Evolutionary conservation across 352 stramenopile genomes (phyloP).

Genomic region (Phytophthora gonapodyides): DNA sequence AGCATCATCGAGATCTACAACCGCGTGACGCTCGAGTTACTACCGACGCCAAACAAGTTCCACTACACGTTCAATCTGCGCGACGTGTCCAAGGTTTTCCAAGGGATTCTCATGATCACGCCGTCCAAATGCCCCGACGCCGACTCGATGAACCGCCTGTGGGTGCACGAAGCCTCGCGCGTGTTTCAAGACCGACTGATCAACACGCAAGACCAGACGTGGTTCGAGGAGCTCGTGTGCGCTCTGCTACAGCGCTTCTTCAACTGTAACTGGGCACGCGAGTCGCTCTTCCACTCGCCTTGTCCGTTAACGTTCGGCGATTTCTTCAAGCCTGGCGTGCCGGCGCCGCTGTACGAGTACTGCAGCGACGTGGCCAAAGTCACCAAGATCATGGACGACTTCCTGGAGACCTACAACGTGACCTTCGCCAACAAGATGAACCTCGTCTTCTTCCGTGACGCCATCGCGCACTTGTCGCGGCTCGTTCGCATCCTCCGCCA

Average conservation of each 20-base stretch:
- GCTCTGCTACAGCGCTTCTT: conserved; percentile 82
- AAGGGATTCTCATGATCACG: conserved; percentile 95
- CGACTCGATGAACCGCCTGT: conserved; percentile 90
- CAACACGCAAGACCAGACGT: conserved; percentile 83
- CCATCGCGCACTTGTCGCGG: conserved; percentile 88
- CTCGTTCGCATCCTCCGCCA: conserved; percentile 92
- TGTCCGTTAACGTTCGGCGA: conserved; percentile 93
- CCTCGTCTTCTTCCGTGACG: conserved; percentile 96
- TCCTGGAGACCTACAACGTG: conserved; percentile 95
- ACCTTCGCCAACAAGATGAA: conserved; percentile 95
- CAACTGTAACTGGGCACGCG: conserved; percentile 73
- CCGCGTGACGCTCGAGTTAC: conserved; percentile 88
- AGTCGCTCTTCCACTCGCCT: conserved; percentile 87
- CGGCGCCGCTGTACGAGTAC: conserved; percentile 84
- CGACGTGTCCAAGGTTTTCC: conserved; percentile 96
- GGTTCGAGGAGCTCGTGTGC: conserved; percentile 91
- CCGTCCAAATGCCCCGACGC: conserved; percentile 75
- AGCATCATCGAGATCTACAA: conserved; percentile 95
- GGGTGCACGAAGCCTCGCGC: conserved; percentile 91
- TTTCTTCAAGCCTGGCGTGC: conserved; percentile 87
- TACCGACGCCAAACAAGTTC: conserved; percentile 94
- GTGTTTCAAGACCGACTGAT: conserved; percentile 96
- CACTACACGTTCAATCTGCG: conserved; percentile 97
- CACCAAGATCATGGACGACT: conserved; percentile 90
- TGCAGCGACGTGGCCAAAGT: conserved; percentile 83